Percentiles rank a stretch among this genome's conserved stretches.
phyloP scores from a whole-genome alignment of 306 rosid genomes.

The Fagus sylvatica region DNA sequence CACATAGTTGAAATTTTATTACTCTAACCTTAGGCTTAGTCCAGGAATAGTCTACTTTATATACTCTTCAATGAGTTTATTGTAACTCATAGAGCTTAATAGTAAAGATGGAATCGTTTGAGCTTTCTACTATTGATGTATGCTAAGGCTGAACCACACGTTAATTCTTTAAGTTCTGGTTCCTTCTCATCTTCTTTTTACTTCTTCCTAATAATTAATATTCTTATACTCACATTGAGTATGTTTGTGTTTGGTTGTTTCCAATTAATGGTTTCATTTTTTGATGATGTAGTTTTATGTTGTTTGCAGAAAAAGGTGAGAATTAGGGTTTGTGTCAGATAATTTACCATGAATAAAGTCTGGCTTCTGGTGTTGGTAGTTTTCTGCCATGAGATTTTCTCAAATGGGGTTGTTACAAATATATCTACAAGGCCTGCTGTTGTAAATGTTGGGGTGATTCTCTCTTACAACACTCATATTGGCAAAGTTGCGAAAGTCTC shows the following conservation, averaged over 20 bases:
- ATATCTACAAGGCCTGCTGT: slow-evolving; percentile 48
- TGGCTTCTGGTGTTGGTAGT: slow-evolving; percentile 49
- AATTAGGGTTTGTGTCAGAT: slow-evolving; percentile 20
- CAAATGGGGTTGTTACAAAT: slow-evolving; percentile 39
- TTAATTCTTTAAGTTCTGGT: no score
- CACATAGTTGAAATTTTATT: no score
- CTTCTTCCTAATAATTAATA: no score
- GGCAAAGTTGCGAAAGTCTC: slow-evolving; percentile 62
- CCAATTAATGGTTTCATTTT: not conserved
- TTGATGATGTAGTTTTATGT: slow-evolving; percentile 23
- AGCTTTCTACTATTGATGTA: no score
- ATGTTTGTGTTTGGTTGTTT: no score
- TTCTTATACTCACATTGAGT: not conserved
- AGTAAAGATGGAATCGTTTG: no score
- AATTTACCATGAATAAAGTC: slow-evolving; percentile 46
- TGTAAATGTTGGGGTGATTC: slow-evolving; percentile 71
- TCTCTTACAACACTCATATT: slow-evolving; percentile 49
- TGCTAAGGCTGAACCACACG: no score
- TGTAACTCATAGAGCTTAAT: no score
- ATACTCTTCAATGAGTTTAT: no score
- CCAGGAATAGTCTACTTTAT: no score
- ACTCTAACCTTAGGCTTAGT: no score
- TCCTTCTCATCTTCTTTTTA: no score
- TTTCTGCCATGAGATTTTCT: slow-evolving; percentile 40
- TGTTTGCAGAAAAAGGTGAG: slow-evolving; percentile 33